phyloP scores from a whole-genome alignment of 495 filamentous ascomycete species.

The Pyrenula massariospora region DNA sequence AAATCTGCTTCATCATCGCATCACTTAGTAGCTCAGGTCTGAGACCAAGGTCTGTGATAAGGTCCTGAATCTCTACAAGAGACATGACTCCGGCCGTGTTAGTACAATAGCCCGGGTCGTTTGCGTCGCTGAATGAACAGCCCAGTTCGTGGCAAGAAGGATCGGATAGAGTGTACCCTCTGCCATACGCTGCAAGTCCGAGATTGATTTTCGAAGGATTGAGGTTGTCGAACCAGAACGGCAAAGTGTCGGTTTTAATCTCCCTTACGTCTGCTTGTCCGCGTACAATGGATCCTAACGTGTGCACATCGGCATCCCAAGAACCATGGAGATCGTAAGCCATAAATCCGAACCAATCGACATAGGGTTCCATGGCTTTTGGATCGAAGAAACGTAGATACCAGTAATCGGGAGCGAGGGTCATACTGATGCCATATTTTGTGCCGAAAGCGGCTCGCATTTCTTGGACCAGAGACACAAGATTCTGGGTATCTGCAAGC shows the following conservation, averaged over 20 bases:
- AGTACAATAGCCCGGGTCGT: constrained; percentile 23
- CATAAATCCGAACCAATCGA: constrained; percentile 42
- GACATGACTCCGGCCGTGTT: constrained; percentile 9
- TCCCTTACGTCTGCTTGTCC: constrained; percentile 28
- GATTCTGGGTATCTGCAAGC: constrained; percentile 22
- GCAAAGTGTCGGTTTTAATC: constrained; percentile 20
- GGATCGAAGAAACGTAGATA: constrained; percentile 34
- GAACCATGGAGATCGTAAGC: constrained; percentile 23
- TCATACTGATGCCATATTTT: constrained; percentile 24
- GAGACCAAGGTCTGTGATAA: constrained; percentile 3
- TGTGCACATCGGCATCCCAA: constrained; percentile 18
- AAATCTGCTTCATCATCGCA: constrained; percentile 16
- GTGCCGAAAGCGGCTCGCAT: constrained; percentile 20
- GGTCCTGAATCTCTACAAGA: constrained; percentile 10
- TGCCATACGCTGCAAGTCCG: constrained; percentile 31
- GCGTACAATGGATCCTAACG: constrained; percentile 11
- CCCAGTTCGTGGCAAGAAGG: constrained; percentile 19
- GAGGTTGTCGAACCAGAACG: constrained; percentile 28
- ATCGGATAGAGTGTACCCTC: constrained; percentile 23
- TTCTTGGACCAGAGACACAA: constrained; percentile 26
- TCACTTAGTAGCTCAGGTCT: constrained; percentile 1
- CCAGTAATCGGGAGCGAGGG: constrained; percentile 22
- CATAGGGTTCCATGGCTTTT: constrained; percentile 21
- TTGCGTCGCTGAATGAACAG: constrained; percentile 13
- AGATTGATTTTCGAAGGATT: constrained; percentile 21